Evolutionary conservation across 352 stramenopile genomes (phyloP).

Genomic region (Pythium vanterpoolii): DNA sequence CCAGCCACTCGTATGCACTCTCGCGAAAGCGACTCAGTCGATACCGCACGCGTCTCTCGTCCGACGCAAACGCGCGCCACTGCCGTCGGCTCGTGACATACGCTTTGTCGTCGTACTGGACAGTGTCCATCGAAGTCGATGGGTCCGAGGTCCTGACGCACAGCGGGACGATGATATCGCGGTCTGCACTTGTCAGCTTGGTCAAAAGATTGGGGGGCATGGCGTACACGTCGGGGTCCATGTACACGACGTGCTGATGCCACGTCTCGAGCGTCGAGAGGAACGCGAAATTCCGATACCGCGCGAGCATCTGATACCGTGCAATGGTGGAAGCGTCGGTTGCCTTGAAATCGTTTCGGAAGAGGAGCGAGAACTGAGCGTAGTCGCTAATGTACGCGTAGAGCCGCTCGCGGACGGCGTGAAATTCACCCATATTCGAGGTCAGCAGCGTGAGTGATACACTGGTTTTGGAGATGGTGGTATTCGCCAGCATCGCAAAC

Average conservation of each 20-base stretch:
- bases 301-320: constrained; percentile 23
- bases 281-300: constrained; percentile 44
- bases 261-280: constrained; percentile 32
- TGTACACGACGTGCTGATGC: constrained; percentile 40
- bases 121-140: background rate
- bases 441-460: constrained; percentile 36
- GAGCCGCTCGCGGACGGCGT: constrained; percentile 19
- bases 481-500: constrained; percentile 27
- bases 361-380: constrained; percentile 29
- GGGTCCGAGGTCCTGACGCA: background rate
- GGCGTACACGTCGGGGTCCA: constrained; percentile 32
- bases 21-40: constrained; percentile 8
- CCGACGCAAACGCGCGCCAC: background rate
- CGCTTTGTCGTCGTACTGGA: background rate
- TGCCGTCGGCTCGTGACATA: background rate
- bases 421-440: constrained; percentile 31
- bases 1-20: constrained; percentile 14
- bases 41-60: background rate
- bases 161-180: constrained; percentile 23
- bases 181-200: constrained; percentile 29
- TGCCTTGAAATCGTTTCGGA: constrained; percentile 34
- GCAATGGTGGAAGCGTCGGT: background rate
- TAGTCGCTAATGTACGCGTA: constrained; percentile 19
- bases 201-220: constrained; percentile 25
- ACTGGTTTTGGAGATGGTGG: constrained; percentile 28